Evolutionary conservation across 345 rosid genomes (phyloP).

Genomic region (Pugionium cornutum): DNA sequence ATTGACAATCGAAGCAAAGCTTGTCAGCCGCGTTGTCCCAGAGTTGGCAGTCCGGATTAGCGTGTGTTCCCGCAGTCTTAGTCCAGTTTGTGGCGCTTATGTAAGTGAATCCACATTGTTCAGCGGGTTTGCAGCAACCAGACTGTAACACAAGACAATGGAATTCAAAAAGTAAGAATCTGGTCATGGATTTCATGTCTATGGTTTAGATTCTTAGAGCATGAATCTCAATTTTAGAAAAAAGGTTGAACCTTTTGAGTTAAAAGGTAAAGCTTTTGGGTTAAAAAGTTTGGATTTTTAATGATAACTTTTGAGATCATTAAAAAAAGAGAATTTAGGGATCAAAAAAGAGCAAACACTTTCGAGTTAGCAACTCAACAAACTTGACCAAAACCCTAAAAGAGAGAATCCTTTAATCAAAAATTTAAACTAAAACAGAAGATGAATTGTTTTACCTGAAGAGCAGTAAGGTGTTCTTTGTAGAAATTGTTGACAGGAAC

Average conservation of each 20-base stretch:
- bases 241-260: slow-evolving; percentile 24
- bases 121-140: slow-evolving; percentile 94
- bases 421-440: background rate
- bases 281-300: slow-evolving; percentile 8
- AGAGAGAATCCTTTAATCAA: background rate
- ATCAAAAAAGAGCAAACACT: slow-evolving; percentile 19
- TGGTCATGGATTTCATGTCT: no score
- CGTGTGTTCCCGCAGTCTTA: slow-evolving; percentile 9
- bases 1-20: slow-evolving; percentile 76
- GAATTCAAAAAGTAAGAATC: no score
- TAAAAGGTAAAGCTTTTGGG: background rate
- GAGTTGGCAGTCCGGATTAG: slow-evolving; percentile 56
- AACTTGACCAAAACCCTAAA: slow-evolving; percentile 19
- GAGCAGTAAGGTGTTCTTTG: slow-evolving; percentile 45
- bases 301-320: background rate
- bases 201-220: background rate
- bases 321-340: background rate
- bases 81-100: slow-evolving; percentile 63
- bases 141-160: slow-evolving; percentile 50
- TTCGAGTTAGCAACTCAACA: slow-evolving; percentile 2
- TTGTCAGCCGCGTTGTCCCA: slow-evolving; percentile 55
- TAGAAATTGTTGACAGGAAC: slow-evolving; percentile 38
- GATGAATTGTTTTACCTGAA: slow-evolving; percentile 51
- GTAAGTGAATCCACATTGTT: slow-evolving; percentile 60
- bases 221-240: background rate